Conservation (phyloP, 2,329 filamentous ascomycete species). For the Neurospora crassa region DNA sequence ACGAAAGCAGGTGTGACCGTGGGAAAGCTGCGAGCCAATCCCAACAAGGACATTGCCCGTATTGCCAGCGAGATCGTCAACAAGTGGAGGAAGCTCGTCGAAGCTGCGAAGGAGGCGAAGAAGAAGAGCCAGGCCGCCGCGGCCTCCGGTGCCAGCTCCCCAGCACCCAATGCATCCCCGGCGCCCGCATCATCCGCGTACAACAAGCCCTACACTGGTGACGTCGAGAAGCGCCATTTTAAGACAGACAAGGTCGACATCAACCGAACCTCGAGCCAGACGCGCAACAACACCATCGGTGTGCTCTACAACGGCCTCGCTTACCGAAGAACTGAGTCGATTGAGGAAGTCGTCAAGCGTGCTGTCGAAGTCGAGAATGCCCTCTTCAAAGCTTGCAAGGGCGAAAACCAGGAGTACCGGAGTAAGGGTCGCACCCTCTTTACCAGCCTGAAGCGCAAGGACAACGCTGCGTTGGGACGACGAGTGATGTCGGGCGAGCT, state of each 20-base stretch:
- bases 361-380: slow-evolving; percentile 77
- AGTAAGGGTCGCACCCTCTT: slow-evolving; percentile 86
- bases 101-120: slow-evolving; percentile 44
- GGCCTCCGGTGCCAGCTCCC: slow-evolving; percentile 25
- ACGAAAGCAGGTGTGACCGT: slow-evolving; percentile 89
- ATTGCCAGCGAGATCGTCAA: slow-evolving; percentile 74
- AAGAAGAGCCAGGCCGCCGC: slow-evolving; percentile 31
- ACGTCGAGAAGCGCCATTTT: slow-evolving; percentile 72
- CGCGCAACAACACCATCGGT: slow-evolving; percentile 77
- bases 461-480: slow-evolving; percentile 66
- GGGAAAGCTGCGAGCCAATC: slow-evolving; percentile 67
- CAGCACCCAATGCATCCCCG: slow-evolving; percentile 41
- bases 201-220: slow-evolving; percentile 44
- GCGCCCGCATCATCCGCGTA: slow-evolving; percentile 25
- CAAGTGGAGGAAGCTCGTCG: slow-evolving; percentile 78
- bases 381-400: slow-evolving; percentile 59
- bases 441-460: slow-evolving; percentile 89
- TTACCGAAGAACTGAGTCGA: slow-evolving; percentile 58
- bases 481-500: slow-evolving; percentile 71
- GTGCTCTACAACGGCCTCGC: slow-evolving; percentile 88
- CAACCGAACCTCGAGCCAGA: slow-evolving; percentile 61
- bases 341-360: slow-evolving; percentile 61
- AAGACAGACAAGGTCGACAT: slow-evolving; percentile 72
- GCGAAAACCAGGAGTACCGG: slow-evolving; percentile 68
- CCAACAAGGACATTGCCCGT: slow-evolving; percentile 71